These are phyloP conservation scores for Narthecium ossifragum DNA, from an alignment of 106 monocot species.

Conservation along the genomic window DNA sequence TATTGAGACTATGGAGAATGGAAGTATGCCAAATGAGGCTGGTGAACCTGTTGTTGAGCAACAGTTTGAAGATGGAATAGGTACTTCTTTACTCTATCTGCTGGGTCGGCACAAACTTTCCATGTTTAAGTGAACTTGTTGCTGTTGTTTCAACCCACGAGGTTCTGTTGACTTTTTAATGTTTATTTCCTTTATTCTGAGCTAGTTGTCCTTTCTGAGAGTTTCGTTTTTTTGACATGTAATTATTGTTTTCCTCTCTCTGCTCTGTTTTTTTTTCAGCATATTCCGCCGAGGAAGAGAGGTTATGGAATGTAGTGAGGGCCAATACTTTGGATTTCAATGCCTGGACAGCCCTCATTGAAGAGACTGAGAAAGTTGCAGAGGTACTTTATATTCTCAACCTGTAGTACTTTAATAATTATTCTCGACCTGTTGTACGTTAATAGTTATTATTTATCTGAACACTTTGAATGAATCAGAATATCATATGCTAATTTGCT, in stretches of 20 bases:
- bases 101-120: no score
- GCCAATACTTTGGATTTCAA: conserved; percentile 83
- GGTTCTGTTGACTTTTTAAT: neutral
- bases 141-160: no score
- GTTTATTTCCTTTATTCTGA: neutral
- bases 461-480: no score
- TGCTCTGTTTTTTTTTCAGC: conserved; percentile 22
- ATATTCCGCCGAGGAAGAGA: conserved; percentile 74
- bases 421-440: neutral
- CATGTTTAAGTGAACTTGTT: no score
- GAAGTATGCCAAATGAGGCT: conserved; percentile 20
- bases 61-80: conserved; percentile 40
- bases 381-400: conserved; percentile 41
- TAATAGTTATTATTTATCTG: no score
- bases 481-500: no score
- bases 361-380: conserved; percentile 76
- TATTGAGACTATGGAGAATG: conserved; percentile 33
- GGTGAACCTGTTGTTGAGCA: conserved; percentile 21
- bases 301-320: conserved; percentile 76
- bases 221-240: neutral
- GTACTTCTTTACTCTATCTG: neutral
- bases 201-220: neutral
- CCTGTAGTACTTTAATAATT: neutral
- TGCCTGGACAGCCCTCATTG: conserved; percentile 94
- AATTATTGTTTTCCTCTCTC: neutral